These are phyloP conservation scores for Gossypium arboreum DNA, from an alignment of 345 rosid species.

Conservation along the genomic window DNA sequence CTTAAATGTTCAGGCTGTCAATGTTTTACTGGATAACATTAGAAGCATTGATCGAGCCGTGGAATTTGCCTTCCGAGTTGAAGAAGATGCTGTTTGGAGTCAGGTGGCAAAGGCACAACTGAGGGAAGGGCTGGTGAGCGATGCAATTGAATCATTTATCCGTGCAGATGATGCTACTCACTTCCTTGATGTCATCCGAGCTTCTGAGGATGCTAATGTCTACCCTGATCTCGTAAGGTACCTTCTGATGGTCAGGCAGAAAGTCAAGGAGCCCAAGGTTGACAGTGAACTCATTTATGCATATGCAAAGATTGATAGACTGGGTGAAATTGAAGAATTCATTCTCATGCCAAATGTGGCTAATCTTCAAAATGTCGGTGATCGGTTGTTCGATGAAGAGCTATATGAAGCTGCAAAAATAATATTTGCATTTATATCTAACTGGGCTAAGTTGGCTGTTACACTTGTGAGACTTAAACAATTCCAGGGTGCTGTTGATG, in stretches of 20 bases:
- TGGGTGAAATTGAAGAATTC: conserved; percentile 88
- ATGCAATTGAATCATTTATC: conserved; percentile 92
- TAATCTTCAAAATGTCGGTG: conserved; percentile 90
- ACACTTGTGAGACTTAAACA: conserved; percentile 92
- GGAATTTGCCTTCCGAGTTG: conserved; percentile 97
- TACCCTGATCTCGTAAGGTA: conserved; percentile 91
- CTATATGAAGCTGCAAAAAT: conserved; percentile 96
- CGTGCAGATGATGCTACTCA: conserved; percentile 91
- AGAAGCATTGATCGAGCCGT: conserved; percentile 79
- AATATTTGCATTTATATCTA: conserved; percentile 85
- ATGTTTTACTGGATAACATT: conserved; percentile 64
- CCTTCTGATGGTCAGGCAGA: conserved; percentile 97
- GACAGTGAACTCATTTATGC: conserved; percentile 94
- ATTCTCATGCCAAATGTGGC: conserved; percentile 99
- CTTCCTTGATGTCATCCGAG: conserved; percentile 73
- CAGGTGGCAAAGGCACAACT: conserved; percentile 96
- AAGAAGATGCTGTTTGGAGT: conserved; percentile 97
- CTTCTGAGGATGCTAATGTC: conserved; percentile 64
- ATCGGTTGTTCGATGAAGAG: conserved; percentile 79
- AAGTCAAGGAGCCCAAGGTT: conserved; percentile 91
- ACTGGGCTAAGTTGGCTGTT: conserved; percentile 97
- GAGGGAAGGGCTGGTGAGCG: conserved; percentile 94
- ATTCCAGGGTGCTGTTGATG: conserved; percentile 99
- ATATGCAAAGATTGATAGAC: conserved; percentile 89
- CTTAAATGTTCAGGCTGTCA: conserved; percentile 71